Conservation (phyloP, 176 grass and related monocot species). For the maize (Zea mays) region Zm-B73-REFERENCE-NAM-5.0 NC_050100.1:13945001-13945500, state of each 20-base stretch:
- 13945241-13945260: not conserved
- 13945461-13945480: too few species aligned
- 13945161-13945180: conserved; percentile 39
- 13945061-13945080: too few species aligned
- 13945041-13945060: not conserved
- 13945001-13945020: too few species aligned
- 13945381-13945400: conserved; percentile 48
- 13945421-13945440: too few species aligned
- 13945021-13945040: too few species aligned
- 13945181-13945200: too few species aligned
- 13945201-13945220: not conserved
- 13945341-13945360: not conserved
- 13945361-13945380: not conserved
- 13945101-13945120: not conserved
- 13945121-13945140: conserved; percentile 9
- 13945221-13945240: not conserved
- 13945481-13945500: too few species aligned
- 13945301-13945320: too few species aligned
- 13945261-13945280: not conserved
- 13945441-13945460: too few species aligned
- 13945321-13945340: not conserved
- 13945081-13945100: too few species aligned
- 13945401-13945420: not conserved
- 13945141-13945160: conserved; percentile 39
- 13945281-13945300: not conserved